A percentile compares a stretch with the other conserved stretches of the same genome.
Conservation (phyloP, 768 basidiomycete genomes). For the Mycena galopus region DNA sequence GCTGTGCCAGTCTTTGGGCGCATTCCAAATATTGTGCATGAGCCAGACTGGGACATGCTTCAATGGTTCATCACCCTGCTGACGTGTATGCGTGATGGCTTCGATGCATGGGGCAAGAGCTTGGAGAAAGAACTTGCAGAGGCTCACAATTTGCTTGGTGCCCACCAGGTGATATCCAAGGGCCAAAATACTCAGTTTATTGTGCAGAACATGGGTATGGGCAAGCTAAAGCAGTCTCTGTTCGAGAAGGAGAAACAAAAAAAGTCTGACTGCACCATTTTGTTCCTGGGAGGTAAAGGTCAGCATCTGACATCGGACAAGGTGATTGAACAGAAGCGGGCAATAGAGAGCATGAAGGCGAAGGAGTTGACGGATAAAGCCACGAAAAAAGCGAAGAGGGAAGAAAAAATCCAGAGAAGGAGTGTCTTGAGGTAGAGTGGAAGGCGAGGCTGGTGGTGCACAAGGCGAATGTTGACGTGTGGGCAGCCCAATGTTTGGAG, state of each 20-base stretch:
- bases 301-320: no score
- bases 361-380: conserved; percentile 7
- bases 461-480: background rate
- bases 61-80: no score
- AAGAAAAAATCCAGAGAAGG: background rate
- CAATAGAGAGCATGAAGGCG: no score
- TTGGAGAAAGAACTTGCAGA: no score
- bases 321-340: no score
- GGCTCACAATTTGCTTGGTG: no score
- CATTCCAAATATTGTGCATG: no score
- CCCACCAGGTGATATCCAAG: conserved; percentile 34
- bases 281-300: no score
- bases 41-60: no score
- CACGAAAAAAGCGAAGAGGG: conserved; percentile 3
- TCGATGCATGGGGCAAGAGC: no score
- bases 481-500: background rate
- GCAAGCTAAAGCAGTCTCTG: conserved; percentile 7
- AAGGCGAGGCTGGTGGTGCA: background rate
- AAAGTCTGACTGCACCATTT: background rate
- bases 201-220: conserved; percentile 38
- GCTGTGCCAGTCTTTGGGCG: no score
- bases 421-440: background rate
- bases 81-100: no score
- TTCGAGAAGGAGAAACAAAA: conserved; percentile 1
- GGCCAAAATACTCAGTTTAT: conserved; percentile 35